phyloP scores from a whole-genome alignment of 495 filamentous ascomycete species.

The Sordaria brevicollis region DNA sequence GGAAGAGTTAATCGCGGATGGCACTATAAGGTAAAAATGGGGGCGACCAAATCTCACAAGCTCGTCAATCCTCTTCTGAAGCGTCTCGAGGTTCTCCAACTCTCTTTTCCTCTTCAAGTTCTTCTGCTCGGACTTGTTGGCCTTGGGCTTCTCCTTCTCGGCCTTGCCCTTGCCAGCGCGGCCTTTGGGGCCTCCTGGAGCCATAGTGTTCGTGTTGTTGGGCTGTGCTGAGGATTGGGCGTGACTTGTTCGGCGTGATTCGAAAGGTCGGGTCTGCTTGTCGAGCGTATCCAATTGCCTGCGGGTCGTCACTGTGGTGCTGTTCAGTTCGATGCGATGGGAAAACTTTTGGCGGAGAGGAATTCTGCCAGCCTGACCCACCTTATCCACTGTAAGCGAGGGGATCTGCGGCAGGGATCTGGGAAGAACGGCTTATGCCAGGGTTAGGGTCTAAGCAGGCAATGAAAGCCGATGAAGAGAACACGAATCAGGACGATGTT shows the following conservation, averaged over 20 bases:
- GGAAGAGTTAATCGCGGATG: not conserved
- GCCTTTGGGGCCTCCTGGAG: slow-evolving; percentile 9
- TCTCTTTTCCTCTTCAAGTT: slow-evolving; percentile 35
- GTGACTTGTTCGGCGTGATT: slow-evolving; percentile 7
- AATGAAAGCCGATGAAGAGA: not conserved
- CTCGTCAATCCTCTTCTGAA: slow-evolving; percentile 35
- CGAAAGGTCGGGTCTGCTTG: not conserved
- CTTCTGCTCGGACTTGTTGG: slow-evolving; percentile 23
- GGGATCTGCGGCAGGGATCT: not conserved
- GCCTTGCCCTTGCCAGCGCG: slow-evolving; percentile 3
- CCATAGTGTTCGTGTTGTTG: slow-evolving; percentile 8
- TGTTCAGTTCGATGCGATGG: not conserved
- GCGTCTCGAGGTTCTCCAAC: slow-evolving; percentile 46
- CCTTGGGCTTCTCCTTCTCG: slow-evolving; percentile 12
- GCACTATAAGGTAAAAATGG: not conserved
- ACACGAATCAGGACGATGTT: not conserved
- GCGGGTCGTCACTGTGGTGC: not conserved
- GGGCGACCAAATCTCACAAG: slow-evolving; percentile 17
- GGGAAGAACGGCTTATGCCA: not conserved
- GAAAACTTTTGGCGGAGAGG: slow-evolving; percentile 27
- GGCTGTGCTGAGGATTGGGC: not conserved
- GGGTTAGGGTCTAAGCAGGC: not conserved
- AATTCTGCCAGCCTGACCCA: slow-evolving; percentile 21
- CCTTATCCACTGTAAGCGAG: not conserved
- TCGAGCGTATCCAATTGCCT: not conserved